These are phyloP conservation scores for Benincasa hispida DNA, from an alignment of 306 rosid species.

Conservation along the genomic window DNA sequence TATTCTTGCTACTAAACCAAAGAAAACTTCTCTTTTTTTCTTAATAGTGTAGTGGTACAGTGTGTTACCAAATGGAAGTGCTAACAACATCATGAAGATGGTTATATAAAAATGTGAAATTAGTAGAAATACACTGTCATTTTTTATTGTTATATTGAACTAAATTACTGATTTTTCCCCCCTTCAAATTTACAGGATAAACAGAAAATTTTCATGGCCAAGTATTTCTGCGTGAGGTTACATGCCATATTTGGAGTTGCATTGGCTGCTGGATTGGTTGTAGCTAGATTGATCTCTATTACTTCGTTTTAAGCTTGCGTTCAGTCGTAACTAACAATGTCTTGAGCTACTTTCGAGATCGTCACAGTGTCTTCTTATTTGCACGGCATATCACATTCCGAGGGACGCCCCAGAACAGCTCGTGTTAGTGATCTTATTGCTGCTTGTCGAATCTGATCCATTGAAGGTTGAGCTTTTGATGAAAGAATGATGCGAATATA, in stretches of 20 bases:
- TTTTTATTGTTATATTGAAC: neutral
- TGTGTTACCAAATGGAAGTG: neutral
- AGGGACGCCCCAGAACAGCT: neutral
- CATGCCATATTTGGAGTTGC: slow-evolving; percentile 78
- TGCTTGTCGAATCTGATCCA: neutral
- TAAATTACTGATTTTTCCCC: too few relatives aligned
- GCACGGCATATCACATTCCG: neutral
- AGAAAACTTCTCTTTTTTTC: neutral
- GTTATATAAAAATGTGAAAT: neutral
- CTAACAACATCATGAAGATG: neutral
- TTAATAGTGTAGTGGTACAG: neutral
- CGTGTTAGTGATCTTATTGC: neutral
- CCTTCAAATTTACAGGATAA: slow-evolving; percentile 39
- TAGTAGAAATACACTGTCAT: neutral
- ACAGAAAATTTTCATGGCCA: slow-evolving; percentile 83
- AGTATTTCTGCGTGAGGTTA: slow-evolving; percentile 77
- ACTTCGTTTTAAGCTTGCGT: neutral
- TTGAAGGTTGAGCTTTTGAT: neutral
- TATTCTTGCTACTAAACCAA: neutral
- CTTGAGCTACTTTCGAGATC: neutral
- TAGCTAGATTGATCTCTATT: slow-evolving; percentile 29
- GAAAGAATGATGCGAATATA: neutral
- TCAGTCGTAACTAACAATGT: neutral
- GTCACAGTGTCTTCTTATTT: neutral
- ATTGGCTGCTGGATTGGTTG: slow-evolving; percentile 60